Evolutionary conservation across 352 stramenopile species (phyloP).

Genomic region (Phytophthora tubulina): DNA sequence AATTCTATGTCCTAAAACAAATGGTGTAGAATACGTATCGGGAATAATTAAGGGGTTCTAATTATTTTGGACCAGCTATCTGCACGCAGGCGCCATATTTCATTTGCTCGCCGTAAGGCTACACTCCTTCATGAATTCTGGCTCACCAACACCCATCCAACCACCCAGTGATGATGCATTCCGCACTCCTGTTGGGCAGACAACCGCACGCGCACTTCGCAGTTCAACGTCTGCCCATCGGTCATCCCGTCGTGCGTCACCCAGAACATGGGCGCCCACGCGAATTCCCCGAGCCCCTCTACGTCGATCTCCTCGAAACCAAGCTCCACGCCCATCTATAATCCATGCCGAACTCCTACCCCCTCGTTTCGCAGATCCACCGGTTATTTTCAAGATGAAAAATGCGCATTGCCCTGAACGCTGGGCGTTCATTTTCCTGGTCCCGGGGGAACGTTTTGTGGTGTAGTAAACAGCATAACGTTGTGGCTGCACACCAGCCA

Average conservation of each 20-base stretch:
- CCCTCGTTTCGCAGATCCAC: slow-evolving; percentile 3
- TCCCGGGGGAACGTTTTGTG: neutral
- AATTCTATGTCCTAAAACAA: neutral
- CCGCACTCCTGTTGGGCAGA: neutral
- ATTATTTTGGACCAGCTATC: neutral
- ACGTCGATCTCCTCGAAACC: slow-evolving; percentile 1
- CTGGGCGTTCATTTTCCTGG: slow-evolving; percentile 9
- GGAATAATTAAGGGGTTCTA: neutral
- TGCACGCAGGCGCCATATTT: neutral
- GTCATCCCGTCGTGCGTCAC: slow-evolving; percentile 1
- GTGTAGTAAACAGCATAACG: too few species aligned
- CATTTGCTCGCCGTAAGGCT: neutral
- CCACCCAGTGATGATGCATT: neutral
- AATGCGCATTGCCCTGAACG: neutral
- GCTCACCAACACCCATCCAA: neutral
- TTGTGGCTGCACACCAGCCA: too few species aligned
- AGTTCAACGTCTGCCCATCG: neutral
- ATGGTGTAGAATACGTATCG: neutral
- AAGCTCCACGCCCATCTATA: neutral
- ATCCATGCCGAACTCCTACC: slow-evolving; percentile 4
- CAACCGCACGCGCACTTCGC: neutral
- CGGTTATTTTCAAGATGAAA: neutral
- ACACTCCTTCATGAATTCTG: neutral
- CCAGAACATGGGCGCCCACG: neutral
- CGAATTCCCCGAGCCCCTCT: neutral